phyloP scores from a whole-genome alignment of 139 green algal species.

The Klebsormidium nitens region DNA sequence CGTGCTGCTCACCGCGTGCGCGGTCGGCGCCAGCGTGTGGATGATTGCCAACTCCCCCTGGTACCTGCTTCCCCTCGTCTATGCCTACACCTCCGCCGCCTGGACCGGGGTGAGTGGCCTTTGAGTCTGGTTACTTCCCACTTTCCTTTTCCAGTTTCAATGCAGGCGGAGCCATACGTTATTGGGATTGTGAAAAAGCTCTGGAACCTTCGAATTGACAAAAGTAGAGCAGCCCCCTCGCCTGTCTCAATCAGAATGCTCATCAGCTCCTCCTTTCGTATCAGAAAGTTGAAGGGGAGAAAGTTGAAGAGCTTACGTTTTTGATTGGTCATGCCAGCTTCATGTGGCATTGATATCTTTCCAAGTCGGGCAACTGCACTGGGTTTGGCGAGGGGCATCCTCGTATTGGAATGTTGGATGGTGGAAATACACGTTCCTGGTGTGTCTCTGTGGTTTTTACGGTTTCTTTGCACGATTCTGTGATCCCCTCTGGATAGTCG shows the following conservation, averaged over 20 bases:
- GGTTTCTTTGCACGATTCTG: not conserved
- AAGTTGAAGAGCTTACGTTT: too few species aligned
- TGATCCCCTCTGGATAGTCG: not conserved
- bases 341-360: too few species aligned
- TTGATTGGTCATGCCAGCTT: too few species aligned
- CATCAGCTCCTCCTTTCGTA: too few species aligned
- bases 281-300: too few species aligned
- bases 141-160: too few species aligned
- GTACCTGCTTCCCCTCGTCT: slow-evolving; percentile 89
- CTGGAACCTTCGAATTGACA: not conserved
- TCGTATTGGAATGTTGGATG: not conserved
- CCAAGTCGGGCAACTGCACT: too few species aligned
- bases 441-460: not conserved
- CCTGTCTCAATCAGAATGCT: too few species aligned
- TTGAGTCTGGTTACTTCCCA: too few species aligned
- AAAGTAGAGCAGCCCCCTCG: not conserved
- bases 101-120: slow-evolving; percentile 64
- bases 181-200: not conserved
- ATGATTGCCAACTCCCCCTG: slow-evolving; percentile 72
- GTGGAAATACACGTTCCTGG: not conserved
- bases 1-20: slow-evolving; percentile 15
- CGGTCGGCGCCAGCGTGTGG: slow-evolving; percentile 11
- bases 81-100: slow-evolving; percentile 79
- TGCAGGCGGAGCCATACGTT: too few species aligned
- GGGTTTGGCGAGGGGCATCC: too few species aligned